Conservation (phyloP, 441 rosid species). For the Populus tomentosa region DNA sequence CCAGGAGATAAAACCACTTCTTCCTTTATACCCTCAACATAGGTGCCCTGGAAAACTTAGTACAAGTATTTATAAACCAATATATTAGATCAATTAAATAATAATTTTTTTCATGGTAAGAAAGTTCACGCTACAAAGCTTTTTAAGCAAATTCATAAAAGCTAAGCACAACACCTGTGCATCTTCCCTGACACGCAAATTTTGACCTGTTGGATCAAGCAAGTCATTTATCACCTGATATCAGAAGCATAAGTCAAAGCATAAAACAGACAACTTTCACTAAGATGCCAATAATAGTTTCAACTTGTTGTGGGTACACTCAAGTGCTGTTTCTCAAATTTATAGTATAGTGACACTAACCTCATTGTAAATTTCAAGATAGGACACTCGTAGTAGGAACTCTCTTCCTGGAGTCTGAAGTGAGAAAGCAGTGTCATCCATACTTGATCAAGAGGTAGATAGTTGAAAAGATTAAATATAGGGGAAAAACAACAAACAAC, state of each 20-base stretch:
- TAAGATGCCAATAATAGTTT: background rate
- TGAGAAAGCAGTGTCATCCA: slow-evolving; percentile 23
- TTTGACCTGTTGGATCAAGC: slow-evolving; percentile 98
- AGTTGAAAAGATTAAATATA: background rate
- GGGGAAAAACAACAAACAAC: background rate
- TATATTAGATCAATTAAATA: background rate
- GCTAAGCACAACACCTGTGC: slow-evolving; percentile 56
- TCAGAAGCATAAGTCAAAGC: slow-evolving; percentile 23
- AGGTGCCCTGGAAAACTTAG: slow-evolving; percentile 68
- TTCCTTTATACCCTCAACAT: slow-evolving; percentile 98
- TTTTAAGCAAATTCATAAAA: too few species aligned
- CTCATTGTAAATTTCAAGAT: slow-evolving; percentile 99
- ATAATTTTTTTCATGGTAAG: background rate
- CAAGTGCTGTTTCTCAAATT: background rate
- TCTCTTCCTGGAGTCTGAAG: slow-evolving; percentile 98
- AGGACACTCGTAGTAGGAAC: slow-evolving; percentile 94
- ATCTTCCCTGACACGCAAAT: slow-evolving; percentile 97
- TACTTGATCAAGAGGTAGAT: slow-evolving; percentile 4
- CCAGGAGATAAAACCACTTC: slow-evolving; percentile 99
- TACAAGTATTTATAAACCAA: background rate
- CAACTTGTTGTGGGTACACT: background rate
- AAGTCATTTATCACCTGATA: slow-evolving; percentile 94
- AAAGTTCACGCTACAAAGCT: background rate
- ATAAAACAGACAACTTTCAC: background rate
- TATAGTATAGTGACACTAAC: slow-evolving; percentile 33